phyloP scores from a whole-genome alignment of 805 yeast species.

The Kazachstania bromeliacearum region DNA sequence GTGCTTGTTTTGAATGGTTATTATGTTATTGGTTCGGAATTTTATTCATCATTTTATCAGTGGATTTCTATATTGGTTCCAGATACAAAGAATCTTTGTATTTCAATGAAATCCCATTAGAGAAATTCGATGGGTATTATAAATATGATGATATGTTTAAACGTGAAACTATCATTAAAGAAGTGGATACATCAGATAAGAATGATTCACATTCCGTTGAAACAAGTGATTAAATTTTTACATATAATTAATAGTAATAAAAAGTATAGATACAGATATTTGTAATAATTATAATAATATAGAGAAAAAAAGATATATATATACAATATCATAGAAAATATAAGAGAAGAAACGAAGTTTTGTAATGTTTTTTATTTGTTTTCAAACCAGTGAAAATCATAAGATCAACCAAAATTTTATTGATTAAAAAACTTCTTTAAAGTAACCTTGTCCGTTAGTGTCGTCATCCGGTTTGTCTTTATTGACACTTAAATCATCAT shows the following conservation, averaged over 20 bases:
- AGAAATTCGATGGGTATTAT: slow-evolving; percentile 19
- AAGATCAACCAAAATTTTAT: not conserved
- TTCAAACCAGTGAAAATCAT: not conserved
- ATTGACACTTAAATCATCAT: slow-evolving; percentile 10
- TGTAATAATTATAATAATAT: not conserved
- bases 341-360: not conserved
- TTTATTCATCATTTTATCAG: slow-evolving; percentile 50
- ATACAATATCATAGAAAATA: not conserved
- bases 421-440: slow-evolving; percentile 6
- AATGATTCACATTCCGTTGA: not conserved
- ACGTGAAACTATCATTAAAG: not conserved
- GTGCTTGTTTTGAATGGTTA: slow-evolving; percentile 77
- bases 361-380: not conserved
- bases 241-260: not conserved
- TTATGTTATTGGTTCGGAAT: slow-evolving; percentile 79
- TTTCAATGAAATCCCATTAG: slow-evolving; percentile 22
- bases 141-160: not conserved
- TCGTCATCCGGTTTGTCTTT: slow-evolving; percentile 4
- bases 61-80: slow-evolving; percentile 63
- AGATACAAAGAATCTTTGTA: slow-evolving; percentile 25
- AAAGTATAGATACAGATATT: too few species aligned
- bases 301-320: not conserved
- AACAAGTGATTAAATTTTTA: not conserved
- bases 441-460: slow-evolving; percentile 5
- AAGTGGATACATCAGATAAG: not conserved